Evolutionary conservation across 1,284 basidiomycete species (phyloP).

Genomic region (Ustilago curta): DNA sequence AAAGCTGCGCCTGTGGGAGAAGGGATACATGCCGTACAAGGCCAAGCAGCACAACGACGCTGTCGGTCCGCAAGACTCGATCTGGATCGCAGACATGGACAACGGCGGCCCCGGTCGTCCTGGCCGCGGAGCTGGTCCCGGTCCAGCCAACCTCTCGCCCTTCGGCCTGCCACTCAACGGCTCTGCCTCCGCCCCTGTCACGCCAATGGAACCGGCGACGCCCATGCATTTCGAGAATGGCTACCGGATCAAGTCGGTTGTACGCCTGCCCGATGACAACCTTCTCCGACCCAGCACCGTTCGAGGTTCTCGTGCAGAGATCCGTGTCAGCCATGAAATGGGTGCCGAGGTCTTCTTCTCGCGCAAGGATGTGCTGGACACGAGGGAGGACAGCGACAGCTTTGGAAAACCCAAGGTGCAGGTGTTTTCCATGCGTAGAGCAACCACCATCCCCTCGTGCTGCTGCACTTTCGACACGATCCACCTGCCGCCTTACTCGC

Average conservation of each 20-base stretch:
- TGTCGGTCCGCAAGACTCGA: conserved; percentile 44
- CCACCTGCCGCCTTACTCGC: conserved; percentile 67
- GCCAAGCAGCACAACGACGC: conserved; percentile 49
- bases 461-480: conserved; percentile 65
- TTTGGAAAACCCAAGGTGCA: conserved; percentile 66
- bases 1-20: conserved; percentile 66
- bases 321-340: conserved; percentile 66
- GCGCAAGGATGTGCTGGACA: conserved; percentile 60
- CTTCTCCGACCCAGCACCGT: conserved; percentile 63
- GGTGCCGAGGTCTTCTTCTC: conserved; percentile 67
- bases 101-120: conserved; percentile 48
- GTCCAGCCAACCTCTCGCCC: conserved; percentile 48
- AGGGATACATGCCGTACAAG: conserved; percentile 66
- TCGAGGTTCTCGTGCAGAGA: conserved; percentile 63
- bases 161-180: conserved; percentile 54
- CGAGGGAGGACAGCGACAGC: conserved; percentile 56
- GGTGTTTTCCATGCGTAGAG: conserved; percentile 66
- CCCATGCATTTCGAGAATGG: conserved; percentile 51
- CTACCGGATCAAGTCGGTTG: conserved; percentile 63
- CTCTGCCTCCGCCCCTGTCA: conserved; percentile 43
- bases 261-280: conserved; percentile 66
- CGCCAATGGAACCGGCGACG: conserved; percentile 48
- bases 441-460: conserved; percentile 62
- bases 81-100: conserved; percentile 57
- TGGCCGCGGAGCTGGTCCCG: conserved; percentile 42